A percentile compares a stretch with the other conserved stretches of the same genome.
phyloP scores from a whole-genome alignment of 306 rosid genomes.

The Dicorynia guianensis region DNA sequence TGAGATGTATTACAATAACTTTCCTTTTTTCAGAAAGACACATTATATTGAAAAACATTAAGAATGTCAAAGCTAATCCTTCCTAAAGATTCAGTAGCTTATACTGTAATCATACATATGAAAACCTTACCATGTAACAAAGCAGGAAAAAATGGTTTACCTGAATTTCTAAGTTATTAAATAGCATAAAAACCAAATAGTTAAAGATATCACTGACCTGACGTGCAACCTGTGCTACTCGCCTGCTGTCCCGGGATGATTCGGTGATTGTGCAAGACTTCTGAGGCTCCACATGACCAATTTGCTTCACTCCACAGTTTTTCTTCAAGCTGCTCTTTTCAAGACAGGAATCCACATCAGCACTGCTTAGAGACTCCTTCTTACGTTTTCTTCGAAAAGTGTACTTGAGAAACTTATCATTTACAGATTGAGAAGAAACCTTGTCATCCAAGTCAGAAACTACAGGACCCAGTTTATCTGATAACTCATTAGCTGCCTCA shows the following conservation, averaged over 20 bases:
- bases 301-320: constrained; percentile 41
- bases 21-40: not conserved
- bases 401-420: constrained; percentile 71
- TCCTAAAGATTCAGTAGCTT: constrained; percentile 19
- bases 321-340: constrained; percentile 44
- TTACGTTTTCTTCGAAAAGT: constrained; percentile 85
- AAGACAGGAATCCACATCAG: constrained; percentile 50
- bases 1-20: not conserved
- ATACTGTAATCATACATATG: constrained; percentile 1
- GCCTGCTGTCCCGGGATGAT: constrained; percentile 66
- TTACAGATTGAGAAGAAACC: constrained; percentile 48
- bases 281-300: constrained; percentile 40
- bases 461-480: constrained; percentile 47
- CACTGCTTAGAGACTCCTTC: constrained; percentile 60
- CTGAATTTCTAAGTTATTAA: not conserved
- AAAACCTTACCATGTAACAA: constrained; percentile 3
- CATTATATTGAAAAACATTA: not conserved
- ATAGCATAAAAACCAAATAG: not conserved
- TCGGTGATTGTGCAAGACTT: constrained; percentile 54
- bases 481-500: constrained; percentile 41
- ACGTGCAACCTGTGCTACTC: constrained; percentile 74
- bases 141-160: not conserved
- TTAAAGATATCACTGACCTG: constrained; percentile 68
- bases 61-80: not conserved
- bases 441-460: constrained; percentile 51